Percentiles rank a stretch among this genome's conserved stretches.
These are phyloP conservation scores for Glycine latifolia DNA, from an alignment of 306 rosid species.

Conservation along the genomic window DNA sequence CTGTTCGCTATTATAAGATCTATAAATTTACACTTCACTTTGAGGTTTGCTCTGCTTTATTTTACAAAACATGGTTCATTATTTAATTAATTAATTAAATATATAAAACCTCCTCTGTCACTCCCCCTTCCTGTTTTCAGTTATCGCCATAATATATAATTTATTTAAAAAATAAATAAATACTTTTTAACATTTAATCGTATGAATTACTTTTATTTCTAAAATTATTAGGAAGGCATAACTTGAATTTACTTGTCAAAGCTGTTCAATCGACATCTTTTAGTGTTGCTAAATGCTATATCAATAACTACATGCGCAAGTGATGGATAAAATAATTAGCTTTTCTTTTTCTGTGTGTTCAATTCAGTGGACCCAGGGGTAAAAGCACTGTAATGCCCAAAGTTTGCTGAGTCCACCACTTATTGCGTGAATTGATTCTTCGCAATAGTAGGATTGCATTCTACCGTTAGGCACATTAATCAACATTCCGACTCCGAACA, in stretches of 20 bases:
- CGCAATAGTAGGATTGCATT: slow-evolving; percentile 20
- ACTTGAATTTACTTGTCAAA: background rate
- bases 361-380: background rate
- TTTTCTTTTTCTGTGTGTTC: background rate
- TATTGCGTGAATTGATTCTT: slow-evolving; percentile 44
- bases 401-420: slow-evolving; percentile 32
- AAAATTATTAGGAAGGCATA: background rate
- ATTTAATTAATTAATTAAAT: too few relatives aligned
- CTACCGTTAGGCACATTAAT: background rate
- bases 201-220: background rate
- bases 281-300: background rate
- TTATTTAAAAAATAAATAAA: slow-evolving; percentile 2
- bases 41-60: background rate
- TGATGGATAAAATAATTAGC: background rate
- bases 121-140: background rate
- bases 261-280: background rate
- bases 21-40: background rate
- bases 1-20: background rate
- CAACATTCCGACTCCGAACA: background rate
- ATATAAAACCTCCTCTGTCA: background rate
- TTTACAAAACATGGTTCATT: background rate
- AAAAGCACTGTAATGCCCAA: slow-evolving; percentile 1
- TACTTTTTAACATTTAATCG: background rate
- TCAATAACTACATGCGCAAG: background rate
- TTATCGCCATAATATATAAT: background rate